These are phyloP conservation scores for Telopea speciosissima DNA, from an alignment of 177 flowering plant genomes.

Conservation along the genomic window DNA sequence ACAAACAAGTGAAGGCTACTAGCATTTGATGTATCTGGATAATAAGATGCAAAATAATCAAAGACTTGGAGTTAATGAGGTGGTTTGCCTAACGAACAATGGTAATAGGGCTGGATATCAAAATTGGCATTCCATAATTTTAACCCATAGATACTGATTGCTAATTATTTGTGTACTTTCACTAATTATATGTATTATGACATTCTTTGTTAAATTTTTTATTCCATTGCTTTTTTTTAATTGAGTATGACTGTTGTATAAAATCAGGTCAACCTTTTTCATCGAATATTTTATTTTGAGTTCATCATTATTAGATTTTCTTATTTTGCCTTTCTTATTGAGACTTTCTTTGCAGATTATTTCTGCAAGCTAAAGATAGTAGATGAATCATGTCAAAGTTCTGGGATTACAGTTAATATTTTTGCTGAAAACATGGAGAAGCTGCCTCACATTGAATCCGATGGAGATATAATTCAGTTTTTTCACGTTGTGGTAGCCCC, in stretches of 20 bases:
- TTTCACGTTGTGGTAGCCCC: constrained; percentile 34
- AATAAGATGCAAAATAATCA: too few relatives aligned
- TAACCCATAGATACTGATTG: too few relatives aligned
- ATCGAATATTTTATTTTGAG: too few relatives aligned
- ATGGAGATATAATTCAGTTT: constrained; percentile 42
- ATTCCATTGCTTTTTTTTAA: not conserved
- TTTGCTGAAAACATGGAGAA: constrained; percentile 34
- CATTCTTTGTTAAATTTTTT: not conserved
- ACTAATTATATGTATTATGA: too few relatives aligned
- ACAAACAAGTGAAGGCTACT: too few relatives aligned
- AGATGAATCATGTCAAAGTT: constrained; percentile 32
- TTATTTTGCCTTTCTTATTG: not conserved
- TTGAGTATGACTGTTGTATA: too few relatives aligned
- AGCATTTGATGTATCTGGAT: too few relatives aligned
- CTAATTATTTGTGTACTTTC: too few relatives aligned
- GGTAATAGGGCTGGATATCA: too few relatives aligned
- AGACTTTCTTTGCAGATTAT: constrained; percentile 29
- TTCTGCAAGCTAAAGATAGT: constrained; percentile 35
- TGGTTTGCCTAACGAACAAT: too few relatives aligned
- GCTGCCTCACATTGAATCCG: constrained; percentile 35
- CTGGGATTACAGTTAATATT: constrained; percentile 32
- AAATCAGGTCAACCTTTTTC: not conserved
- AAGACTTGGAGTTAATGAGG: too few relatives aligned
- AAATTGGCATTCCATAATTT: too few relatives aligned
- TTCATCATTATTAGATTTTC: not conserved